Evolutionary conservation across 345 rosid genomes (phyloP), one percentile per base, ranked within the genome.

Genomic region (Salix caprea): DNA sequence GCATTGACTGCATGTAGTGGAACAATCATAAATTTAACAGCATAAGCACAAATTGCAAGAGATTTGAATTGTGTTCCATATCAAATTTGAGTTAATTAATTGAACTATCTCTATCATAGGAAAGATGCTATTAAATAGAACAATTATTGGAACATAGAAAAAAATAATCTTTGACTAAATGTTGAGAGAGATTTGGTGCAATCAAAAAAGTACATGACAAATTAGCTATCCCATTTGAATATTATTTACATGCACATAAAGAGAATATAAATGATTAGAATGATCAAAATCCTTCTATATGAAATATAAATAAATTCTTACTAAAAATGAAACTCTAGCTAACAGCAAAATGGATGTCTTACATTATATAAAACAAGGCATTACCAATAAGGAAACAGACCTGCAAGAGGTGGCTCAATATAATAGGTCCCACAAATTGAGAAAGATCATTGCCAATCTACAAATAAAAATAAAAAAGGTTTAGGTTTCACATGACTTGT

Each of bases 401-500:
- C 84, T 81, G 40, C 60, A 81, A 65, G 46, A 81, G 84, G 66
- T 66, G 81, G 69, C 74, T 81, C 50, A 81, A 50, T 40, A 81
- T 19, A 65, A 81, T 68, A 70, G 84, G 84, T 21, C 84, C 84
- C 24, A 70, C 76, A 69, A 81, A 81, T 69, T 81, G 78, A 54
- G 84, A 74, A 66, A 81, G 84, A 74, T 81, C 84, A 56, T 70
- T 56, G 32, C 84, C 84, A 70, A 81, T 66, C 84, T 95, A 82
- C 89, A 87, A 69, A 50, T 80, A 60, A 69, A 68, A 78, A 52
- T 70, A 74, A 65, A 46, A 34, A 46, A 46, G 50, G 61, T 52
- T 77, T 84, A 74, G 82, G 82, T 65, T 58, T 39, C 56, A 37
- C 15, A 21, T 64, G 64, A 36, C n/a, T 74, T 50, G 30, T 77